A percentile compares a stretch with the other conserved stretches of the same genome.
These are phyloP conservation scores for Bipolaris victoriae DNA, from an alignment of 2,329 filamentous ascomycete species.

Conservation along the genomic window DNA sequence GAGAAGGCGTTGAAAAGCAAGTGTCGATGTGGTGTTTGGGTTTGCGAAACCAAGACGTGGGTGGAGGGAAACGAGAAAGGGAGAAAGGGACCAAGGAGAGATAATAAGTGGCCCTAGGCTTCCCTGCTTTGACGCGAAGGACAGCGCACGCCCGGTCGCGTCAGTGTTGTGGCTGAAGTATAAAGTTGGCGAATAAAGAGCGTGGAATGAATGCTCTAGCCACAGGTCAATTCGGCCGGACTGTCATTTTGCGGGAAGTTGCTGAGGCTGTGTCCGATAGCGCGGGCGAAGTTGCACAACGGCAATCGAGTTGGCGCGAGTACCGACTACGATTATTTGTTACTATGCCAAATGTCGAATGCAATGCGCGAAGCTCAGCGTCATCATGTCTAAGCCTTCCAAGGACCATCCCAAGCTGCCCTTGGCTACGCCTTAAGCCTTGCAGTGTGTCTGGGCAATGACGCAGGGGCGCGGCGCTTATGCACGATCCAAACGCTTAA, in stretches of 20 bases:
- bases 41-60: conserved; percentile 5
- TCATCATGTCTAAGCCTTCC: conserved; percentile 32
- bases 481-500: conserved; percentile 28
- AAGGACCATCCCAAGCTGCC: conserved; percentile 9
- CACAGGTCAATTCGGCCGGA: conserved; percentile 4
- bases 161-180: conserved; percentile 9
- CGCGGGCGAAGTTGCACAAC: conserved; percentile 15
- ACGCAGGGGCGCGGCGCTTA: conserved; percentile 11
- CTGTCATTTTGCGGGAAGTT: neutral
- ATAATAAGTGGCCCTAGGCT: conserved; percentile 17
- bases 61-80: conserved; percentile 15
- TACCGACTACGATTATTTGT: neutral
- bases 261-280: conserved; percentile 13
- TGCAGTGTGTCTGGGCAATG: conserved; percentile 13
- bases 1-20: conserved; percentile 16
- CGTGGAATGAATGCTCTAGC: conserved; percentile 3
- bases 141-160: conserved; percentile 11
- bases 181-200: conserved; percentile 6
- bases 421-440: conserved; percentile 26
- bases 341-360: neutral
- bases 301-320: conserved; percentile 9
- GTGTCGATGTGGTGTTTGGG: neutral
- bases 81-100: conserved; percentile 10
- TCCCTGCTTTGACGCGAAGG: conserved; percentile 6
- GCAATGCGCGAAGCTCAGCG: conserved; percentile 21